Evolutionary conservation across 495 filamentous ascomycete species (phyloP).

Genomic region (Lophiostoma macrostomum): DNA sequence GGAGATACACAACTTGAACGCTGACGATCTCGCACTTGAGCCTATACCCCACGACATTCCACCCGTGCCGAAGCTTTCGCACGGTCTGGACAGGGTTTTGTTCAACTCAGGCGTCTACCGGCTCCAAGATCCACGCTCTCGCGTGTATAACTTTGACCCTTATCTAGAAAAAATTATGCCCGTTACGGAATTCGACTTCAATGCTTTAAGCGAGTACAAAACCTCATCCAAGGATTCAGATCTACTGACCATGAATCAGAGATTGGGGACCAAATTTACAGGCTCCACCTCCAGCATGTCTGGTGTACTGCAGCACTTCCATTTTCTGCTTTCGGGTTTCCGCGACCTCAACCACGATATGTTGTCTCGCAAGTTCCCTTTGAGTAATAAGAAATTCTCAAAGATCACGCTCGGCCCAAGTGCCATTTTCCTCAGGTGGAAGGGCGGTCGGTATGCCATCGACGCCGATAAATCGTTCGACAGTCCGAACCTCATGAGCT

Average conservation of each 20-base stretch:
- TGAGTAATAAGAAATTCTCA: constrained; percentile 63
- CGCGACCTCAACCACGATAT: constrained; percentile 61
- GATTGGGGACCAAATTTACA: constrained; percentile 74
- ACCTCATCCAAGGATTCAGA: constrained; percentile 80
- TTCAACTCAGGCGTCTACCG: constrained; percentile 96
- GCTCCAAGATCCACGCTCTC: constrained; percentile 82
- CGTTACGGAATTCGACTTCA: constrained; percentile 85
- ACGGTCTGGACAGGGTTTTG: constrained; percentile 82
- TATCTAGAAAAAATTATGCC: constrained; percentile 91
- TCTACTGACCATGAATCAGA: constrained; percentile 61
- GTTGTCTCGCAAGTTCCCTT: constrained; percentile 64
- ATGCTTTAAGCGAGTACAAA: constrained; percentile 75
- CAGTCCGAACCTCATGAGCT: constrained; percentile 75
- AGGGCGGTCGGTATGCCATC: constrained; percentile 87
- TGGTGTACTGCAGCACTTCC: constrained; percentile 79
- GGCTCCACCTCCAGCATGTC: constrained; percentile 98
- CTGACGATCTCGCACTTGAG: constrained; percentile 29
- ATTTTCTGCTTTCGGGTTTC: constrained; percentile 86
- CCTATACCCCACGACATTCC: constrained; percentile 54
- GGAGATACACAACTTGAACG: constrained; percentile 14
- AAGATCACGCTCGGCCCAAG: constrained; percentile 64
- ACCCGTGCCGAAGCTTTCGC: constrained; percentile 67
- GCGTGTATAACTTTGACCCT: constrained; percentile 93
- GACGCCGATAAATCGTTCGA: constrained; percentile 96
- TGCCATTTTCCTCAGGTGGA: constrained; percentile 81